These are phyloP conservation scores for Hanseniaspora uvarum DNA, from an alignment of 1,139 yeast species.

Conservation along the genomic window DNA sequence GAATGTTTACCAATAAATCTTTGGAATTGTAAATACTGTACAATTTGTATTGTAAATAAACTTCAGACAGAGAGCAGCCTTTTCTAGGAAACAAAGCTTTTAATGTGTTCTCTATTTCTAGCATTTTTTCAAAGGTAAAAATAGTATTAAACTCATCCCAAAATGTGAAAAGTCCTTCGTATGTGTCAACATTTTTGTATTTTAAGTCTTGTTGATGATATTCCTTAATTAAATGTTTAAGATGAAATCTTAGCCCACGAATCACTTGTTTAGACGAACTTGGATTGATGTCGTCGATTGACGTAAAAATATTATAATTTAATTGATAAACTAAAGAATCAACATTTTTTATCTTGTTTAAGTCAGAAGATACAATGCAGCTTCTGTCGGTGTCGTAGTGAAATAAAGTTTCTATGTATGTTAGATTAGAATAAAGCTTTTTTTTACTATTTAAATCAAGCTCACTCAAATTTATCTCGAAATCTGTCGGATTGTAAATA, in stretches of 20 bases:
- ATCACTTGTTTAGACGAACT: conserved; percentile 30
- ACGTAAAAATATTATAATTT: conserved; percentile 27
- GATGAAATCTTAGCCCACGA: conserved; percentile 29
- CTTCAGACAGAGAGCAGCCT: conserved; percentile 32
- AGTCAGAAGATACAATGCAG: conserved; percentile 18
- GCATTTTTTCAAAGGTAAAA: conserved; percentile 25
- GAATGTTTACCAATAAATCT: conserved; percentile 23
- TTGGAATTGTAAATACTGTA: conserved; percentile 19
- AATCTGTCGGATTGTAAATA: neutral
- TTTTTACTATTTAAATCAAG: neutral
- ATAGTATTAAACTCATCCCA: conserved; percentile 11
- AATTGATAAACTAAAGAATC: conserved; percentile 18
- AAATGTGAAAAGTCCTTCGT: conserved; percentile 17
- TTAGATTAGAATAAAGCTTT: neutral
- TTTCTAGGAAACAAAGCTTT: conserved; percentile 30
- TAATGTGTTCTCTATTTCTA: conserved; percentile 24
- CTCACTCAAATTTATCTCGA: neutral
- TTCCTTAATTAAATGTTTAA: conserved; percentile 25
- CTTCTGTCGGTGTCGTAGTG: conserved; percentile 19
- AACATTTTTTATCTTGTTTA: neutral
- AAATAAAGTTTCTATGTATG: conserved; percentile 1
- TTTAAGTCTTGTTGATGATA: conserved; percentile 15
- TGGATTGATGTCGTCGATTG: conserved; percentile 26
- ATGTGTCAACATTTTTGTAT: conserved; percentile 16
- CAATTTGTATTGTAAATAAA: conserved; percentile 25